Evolutionary conservation across 768 basidiomycete species (phyloP), one percentile per base, ranked within the genome.

Genomic region (Calocera viscosa): DNA sequence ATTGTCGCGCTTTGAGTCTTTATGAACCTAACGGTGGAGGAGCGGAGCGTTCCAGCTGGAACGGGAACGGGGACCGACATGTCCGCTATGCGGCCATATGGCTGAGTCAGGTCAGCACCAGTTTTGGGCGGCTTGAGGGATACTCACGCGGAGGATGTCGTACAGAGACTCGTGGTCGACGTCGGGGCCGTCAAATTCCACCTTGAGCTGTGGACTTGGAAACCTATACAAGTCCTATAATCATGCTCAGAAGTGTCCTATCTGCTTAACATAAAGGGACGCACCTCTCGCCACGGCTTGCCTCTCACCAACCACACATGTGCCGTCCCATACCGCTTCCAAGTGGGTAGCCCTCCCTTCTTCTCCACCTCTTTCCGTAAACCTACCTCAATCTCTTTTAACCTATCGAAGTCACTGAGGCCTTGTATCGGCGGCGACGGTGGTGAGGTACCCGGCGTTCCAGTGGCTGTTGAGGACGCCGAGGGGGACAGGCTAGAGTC

Each of bases 111-210:
- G 41, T 39, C 38, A 53, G 12, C 41, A 40, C 10, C 43, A 24
- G 28, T 49, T 19, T 34, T 3, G 16, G 47, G n/a, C 24, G 33
- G 47, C 65, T 69, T n/a, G 22, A 43, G 40, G n/a, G 34, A 63
- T 17, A 76, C 85, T 70, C 76, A 90, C 91, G 63, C 93, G 82
- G 67, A 93, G 84, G 26, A 91, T 76, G 30, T 86, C 79, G 73
- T 92, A 97, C 0, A 95, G 77, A 0, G 80, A 74, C 75, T 94
- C 90, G 72, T 94, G 91, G 32, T 83, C 81, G 1, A 94, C 77
- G 72, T 96, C 94, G 0, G 91, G 88, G 0, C 95, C 95, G 34
- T 95, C 90, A 70, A 95, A 97, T 5, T 83, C 77, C n/a, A 95
- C 83, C 67, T 84, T 83, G 64, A 97, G 72, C 10, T 88, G 80